Percentiles rank a stretch among this genome's conserved stretches.
Evolutionary conservation across 2,329 filamentous ascomycete species (phyloP).

Genomic region (Chrysosporium queenslandicum): DNA sequence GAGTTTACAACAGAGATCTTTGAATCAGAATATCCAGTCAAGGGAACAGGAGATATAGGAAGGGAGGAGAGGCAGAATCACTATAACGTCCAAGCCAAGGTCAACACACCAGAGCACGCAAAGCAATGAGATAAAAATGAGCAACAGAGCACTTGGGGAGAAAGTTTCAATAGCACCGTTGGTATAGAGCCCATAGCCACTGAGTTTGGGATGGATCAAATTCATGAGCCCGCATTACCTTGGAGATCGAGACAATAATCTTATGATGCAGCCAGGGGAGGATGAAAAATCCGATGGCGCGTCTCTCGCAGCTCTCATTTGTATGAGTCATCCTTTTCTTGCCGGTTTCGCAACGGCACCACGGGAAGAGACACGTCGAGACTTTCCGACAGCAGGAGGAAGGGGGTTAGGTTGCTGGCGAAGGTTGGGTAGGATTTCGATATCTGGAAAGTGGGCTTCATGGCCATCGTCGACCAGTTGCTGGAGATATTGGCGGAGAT

Average conservation of each 20-base stretch:
- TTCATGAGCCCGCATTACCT: not conserved
- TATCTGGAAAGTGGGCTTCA: slow-evolving; percentile 29
- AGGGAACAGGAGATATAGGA: not conserved
- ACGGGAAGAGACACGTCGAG: not conserved
- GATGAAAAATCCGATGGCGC: not conserved
- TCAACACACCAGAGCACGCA: not conserved
- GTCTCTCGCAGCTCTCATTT: not conserved
- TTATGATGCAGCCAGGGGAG: not conserved
- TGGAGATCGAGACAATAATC: not conserved
- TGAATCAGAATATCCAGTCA: not conserved
- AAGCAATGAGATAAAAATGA: not conserved
- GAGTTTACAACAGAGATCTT: not conserved
- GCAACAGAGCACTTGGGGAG: not conserved
- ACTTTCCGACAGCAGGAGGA: not conserved
- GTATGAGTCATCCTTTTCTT: slow-evolving; percentile 1
- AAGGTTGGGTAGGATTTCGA: slow-evolving; percentile 33
- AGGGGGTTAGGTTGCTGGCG: slow-evolving; percentile 7
- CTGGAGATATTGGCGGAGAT: slow-evolving; percentile 21
- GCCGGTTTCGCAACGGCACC: slow-evolving; percentile 1
- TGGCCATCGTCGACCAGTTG: slow-evolving; percentile 13
- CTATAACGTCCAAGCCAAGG: not conserved
- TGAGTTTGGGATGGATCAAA: not conserved
- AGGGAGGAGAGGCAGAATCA: not conserved
- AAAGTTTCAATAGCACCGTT: not conserved
- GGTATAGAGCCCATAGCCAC: not conserved